These are phyloP conservation scores for Diaporthe longicolla DNA, from an alignment of 2,329 filamentous ascomycete species.

Conservation along the genomic window DNA sequence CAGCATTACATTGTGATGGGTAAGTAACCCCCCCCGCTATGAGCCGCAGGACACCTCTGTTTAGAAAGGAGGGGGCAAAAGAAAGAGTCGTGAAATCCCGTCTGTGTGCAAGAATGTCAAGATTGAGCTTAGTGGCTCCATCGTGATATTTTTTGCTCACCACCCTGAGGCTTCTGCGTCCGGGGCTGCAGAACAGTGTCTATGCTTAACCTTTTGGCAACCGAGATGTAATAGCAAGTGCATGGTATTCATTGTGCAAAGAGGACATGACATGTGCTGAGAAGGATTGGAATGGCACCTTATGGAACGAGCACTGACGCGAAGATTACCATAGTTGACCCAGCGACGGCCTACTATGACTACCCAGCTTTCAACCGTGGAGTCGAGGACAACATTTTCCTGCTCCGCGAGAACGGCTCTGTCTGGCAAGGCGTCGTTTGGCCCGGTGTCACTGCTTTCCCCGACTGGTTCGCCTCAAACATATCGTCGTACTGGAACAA, in stretches of 20 bases:
- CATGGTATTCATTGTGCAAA: not conserved
- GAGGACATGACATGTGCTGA: too few relatives aligned
- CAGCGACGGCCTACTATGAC: slow-evolving; percentile 68
- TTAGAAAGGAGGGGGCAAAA: too few relatives aligned
- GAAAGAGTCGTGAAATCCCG: not conserved
- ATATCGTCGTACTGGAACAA: slow-evolving; percentile 78
- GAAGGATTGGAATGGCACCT: slow-evolving; percentile 53
- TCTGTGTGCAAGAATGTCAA: not conserved
- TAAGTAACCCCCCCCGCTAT: slow-evolving; percentile 5
- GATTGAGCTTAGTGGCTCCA: not conserved
- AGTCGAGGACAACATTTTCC: slow-evolving; percentile 60
- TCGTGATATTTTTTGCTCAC: not conserved
- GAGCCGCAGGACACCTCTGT: too few relatives aligned
- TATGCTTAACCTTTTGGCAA: not conserved
- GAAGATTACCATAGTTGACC: slow-evolving; percentile 84
- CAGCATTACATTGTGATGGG: slow-evolving; percentile 82
- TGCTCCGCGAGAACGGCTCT: slow-evolving; percentile 68
- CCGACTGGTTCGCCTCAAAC: slow-evolving; percentile 81
- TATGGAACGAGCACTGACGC: slow-evolving; percentile 74
- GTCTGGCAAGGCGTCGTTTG: slow-evolving; percentile 78
- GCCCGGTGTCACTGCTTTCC: slow-evolving; percentile 80
- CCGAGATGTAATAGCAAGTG: not conserved
- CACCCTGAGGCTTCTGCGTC: too few relatives aligned
- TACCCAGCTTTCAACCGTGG: slow-evolving; percentile 59
- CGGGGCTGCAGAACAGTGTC: not conserved